Conservation (phyloP, 2,329 filamentous ascomycete species). For the Cladobotryum mycophilum region DNA sequence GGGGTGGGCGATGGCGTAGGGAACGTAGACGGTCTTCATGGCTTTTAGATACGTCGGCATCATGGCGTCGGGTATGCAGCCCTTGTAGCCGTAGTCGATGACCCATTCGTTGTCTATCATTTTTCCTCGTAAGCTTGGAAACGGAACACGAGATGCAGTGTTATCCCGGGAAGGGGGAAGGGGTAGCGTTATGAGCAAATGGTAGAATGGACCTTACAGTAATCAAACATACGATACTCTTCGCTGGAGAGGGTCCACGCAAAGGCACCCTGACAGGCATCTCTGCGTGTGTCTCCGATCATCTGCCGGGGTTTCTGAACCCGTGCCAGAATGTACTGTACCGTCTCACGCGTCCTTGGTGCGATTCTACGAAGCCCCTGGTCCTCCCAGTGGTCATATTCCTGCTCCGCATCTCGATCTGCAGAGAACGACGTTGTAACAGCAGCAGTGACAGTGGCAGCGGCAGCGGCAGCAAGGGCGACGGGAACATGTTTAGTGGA, state of each 20-base stretch:
- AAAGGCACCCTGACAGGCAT: slow-evolving; percentile 4
- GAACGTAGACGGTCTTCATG: slow-evolving; percentile 4
- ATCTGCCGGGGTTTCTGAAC: slow-evolving; percentile 1
- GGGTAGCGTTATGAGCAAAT: neutral
- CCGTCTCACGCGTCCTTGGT: neutral
- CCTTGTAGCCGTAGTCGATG: slow-evolving; percentile 5
- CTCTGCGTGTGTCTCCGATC: slow-evolving; percentile 7
- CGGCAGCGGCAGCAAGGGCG: neutral
- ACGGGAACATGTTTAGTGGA: neutral
- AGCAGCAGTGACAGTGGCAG: too few relatives aligned
- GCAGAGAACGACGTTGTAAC: neutral
- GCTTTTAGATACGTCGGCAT: neutral
- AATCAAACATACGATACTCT: slow-evolving; percentile 7
- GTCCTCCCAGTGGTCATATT: neutral
- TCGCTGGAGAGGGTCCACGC: slow-evolving; percentile 7
- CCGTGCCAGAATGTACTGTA: neutral
- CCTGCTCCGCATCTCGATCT: neutral
- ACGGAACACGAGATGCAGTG: neutral
- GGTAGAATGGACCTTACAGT: slow-evolving; percentile 2
- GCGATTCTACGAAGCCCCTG: slow-evolving; percentile 7
- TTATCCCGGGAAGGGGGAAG: too few relatives aligned
- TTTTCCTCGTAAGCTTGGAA: neutral
- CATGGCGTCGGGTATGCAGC: slow-evolving; percentile 2
- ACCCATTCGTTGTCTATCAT: slow-evolving; percentile 7
- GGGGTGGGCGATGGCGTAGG: slow-evolving; percentile 1